Evolutionary conservation across 2,329 filamentous ascomycete species (phyloP), one percentile per base, ranked within the genome.

Genomic region (Fusarium concolor): DNA sequence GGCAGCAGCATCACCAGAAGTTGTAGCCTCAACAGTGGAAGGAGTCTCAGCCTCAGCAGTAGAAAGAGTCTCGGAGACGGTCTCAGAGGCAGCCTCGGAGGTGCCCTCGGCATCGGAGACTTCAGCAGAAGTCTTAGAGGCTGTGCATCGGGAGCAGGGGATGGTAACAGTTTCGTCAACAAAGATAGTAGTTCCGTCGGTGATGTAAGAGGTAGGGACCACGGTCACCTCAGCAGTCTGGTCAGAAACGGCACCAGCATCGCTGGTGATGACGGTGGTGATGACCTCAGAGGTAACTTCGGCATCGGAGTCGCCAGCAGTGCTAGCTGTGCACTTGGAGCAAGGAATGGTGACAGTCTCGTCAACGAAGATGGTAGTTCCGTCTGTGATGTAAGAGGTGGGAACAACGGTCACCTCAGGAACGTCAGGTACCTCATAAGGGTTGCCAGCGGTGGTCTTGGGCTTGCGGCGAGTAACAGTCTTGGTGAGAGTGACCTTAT

Each of bases 321-420:
- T 67, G n/a, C 54, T 45, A 15, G 58, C 67, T 33, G 45, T 51
- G 28, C 68, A 66, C 57, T 39, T 52, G 42, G 68, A 68, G 63
- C 68, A 71, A 42, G 69, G 70, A 38, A 70, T 65, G 14, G 63
- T 66, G 41, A 67, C 63, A 33, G 70, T 68, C 55, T 63, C 63
- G 37, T 67, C 58, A 15, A 68, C 65, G 6, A 47, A 69, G 42
- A 70, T 54, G 22, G 70, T 71, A n/a, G 65, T 67, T 22, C 68
- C 68, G 12, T 69, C 65, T 10, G 52, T 56, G 37, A 70, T 42
- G 35, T 60, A 68, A 5, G 68, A 68, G 18, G 67, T 68, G n/a
- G 67, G 67, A 11, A 70, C 29, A 20, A 70, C 67, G 1, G 68
- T 70, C 22, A 46, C 65, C 33, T 54, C 46, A 39, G 58, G 56